phyloP scores from a whole-genome alignment of 352 stramenopile species.

The Peronospora destructor region DNA sequence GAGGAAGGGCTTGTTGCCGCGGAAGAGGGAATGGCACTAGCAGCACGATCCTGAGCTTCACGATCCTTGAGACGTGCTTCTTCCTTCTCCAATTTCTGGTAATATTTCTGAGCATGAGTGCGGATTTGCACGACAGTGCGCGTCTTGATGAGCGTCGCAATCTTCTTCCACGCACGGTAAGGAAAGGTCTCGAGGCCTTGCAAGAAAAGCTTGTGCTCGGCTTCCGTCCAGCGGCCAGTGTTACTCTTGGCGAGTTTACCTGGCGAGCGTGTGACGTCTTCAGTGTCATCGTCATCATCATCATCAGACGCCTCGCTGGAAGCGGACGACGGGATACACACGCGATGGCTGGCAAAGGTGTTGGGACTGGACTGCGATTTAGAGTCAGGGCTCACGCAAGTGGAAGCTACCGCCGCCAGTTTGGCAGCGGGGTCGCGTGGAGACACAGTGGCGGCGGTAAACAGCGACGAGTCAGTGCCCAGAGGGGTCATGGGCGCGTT shows the following conservation, averaged over 20 bases:
- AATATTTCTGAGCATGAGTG: constrained; percentile 86
- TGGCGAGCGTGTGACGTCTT: constrained; percentile 17
- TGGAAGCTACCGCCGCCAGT: constrained; percentile 21
- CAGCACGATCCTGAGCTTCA: constrained; percentile 37
- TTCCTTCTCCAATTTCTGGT: constrained; percentile 87
- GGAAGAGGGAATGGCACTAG: constrained; percentile 6
- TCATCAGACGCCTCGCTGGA: constrained; percentile 30
- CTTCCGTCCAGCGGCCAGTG: constrained; percentile 80
- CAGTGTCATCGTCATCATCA: constrained; percentile 28
- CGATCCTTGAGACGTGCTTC: constrained; percentile 68
- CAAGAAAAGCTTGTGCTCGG: constrained; percentile 85
- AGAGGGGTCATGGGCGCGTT: constrained; percentile 44
- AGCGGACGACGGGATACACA: constrained; percentile 21
- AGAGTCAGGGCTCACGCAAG: not conserved
- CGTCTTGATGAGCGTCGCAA: constrained; percentile 91
- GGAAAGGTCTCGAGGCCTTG: constrained; percentile 81
- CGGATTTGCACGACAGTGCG: constrained; percentile 88
- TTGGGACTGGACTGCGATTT: constrained; percentile 6
- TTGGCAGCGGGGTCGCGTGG: constrained; percentile 50
- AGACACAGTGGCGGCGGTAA: constrained; percentile 35
- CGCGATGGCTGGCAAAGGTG: constrained; percentile 23
- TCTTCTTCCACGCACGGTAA: constrained; percentile 88
- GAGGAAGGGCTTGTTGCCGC: constrained; percentile 18
- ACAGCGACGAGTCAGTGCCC: constrained; percentile 21
- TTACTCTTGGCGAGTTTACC: constrained; percentile 52